A percentile compares a stretch with the other conserved stretches of the same genome.
Conservation (phyloP, 1,284 basidiomycete species). For the Schizophyllum amplum region DNA sequence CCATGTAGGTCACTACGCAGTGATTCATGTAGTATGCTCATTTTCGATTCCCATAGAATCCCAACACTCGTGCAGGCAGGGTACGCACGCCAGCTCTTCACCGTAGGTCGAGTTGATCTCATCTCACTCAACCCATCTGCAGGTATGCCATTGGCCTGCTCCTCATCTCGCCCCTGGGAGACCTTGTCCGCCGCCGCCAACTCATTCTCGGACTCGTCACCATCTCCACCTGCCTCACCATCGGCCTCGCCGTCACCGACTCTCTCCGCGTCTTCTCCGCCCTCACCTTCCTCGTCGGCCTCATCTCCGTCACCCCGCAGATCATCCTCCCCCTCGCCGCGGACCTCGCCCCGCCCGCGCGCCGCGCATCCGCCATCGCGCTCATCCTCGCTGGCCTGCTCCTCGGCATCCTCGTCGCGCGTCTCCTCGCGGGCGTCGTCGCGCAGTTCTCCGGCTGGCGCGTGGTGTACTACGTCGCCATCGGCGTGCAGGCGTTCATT, state of each 20-base stretch:
- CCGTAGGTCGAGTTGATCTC: background rate
- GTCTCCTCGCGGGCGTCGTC: constrained; percentile 61
- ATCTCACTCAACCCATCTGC: background rate
- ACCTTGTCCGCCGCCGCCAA: constrained; percentile 54
- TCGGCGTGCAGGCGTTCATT: constrained; percentile 48
- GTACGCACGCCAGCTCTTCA: background rate
- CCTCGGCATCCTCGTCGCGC: constrained; percentile 62
- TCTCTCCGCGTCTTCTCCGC: constrained; percentile 44
- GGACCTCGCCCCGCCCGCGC: constrained; percentile 55
- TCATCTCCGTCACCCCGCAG: constrained; percentile 47
- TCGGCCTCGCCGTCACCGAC: constrained; percentile 47
- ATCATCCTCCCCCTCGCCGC: constrained; percentile 58
- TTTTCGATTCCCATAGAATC: background rate
- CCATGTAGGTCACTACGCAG: constrained; percentile 30
- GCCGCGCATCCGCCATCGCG: constrained; percentile 54
- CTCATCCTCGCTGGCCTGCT: constrained; percentile 63
- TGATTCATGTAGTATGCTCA: background rate
- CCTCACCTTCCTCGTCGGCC: constrained; percentile 49
- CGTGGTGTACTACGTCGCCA: constrained; percentile 59
- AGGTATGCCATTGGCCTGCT: constrained; percentile 54
- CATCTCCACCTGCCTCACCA: constrained; percentile 39
- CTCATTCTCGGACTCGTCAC: constrained; percentile 41
- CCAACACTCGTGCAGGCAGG: background rate
- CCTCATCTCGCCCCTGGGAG: constrained; percentile 57
- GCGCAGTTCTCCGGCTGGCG: constrained; percentile 54